These are phyloP conservation scores for Syncephalis plumigaleata DNA, from an alignment of 371 early-diverging fungal genomes.

Conservation along the genomic window DNA sequence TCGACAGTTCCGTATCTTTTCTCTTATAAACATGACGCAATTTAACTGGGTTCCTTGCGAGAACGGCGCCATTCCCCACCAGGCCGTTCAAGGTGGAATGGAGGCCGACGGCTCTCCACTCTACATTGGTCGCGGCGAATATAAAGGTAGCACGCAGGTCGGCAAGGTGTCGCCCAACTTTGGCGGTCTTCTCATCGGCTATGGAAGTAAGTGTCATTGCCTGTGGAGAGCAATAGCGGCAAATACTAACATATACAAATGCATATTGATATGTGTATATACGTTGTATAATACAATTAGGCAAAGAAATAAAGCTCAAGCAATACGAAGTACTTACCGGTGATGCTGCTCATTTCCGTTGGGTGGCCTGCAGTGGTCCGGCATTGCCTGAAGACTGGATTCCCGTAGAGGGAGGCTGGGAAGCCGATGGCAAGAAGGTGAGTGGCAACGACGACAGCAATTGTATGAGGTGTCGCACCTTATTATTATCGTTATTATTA, in stretches of 20 bases:
- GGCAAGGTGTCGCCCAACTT: constrained; percentile 24
- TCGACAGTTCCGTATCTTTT: no score
- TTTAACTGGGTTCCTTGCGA: constrained; percentile 3
- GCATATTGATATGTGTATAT: no score
- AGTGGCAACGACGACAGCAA: no score
- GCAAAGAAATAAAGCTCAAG: constrained; percentile 12
- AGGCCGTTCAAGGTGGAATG: constrained; percentile 7
- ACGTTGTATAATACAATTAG: no score
- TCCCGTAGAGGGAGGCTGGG: constrained; percentile 23
- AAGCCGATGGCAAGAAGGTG: constrained; percentile 15
- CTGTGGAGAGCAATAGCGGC: no score
- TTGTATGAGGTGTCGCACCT: no score
- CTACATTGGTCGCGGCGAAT: constrained; percentile 3
- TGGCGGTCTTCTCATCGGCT: constrained; percentile 18
- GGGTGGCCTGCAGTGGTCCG: constrained; percentile 17
- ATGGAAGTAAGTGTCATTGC: constrained; percentile 15
- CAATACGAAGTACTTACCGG: constrained; percentile 30
- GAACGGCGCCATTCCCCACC: constrained; percentile 3
- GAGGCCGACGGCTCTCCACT: constrained; percentile 6
- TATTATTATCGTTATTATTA: no score
- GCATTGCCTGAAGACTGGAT: constrained; percentile 5
- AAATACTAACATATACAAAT: no score
- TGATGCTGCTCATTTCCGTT: constrained; percentile 17
- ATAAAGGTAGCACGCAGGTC: constrained; percentile 24
- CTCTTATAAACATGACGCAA: background rate